Percentiles rank a stretch among this genome's conserved stretches.
Conservation (phyloP, 106 monocot genomes). For the Posidonia australis region DNA sequence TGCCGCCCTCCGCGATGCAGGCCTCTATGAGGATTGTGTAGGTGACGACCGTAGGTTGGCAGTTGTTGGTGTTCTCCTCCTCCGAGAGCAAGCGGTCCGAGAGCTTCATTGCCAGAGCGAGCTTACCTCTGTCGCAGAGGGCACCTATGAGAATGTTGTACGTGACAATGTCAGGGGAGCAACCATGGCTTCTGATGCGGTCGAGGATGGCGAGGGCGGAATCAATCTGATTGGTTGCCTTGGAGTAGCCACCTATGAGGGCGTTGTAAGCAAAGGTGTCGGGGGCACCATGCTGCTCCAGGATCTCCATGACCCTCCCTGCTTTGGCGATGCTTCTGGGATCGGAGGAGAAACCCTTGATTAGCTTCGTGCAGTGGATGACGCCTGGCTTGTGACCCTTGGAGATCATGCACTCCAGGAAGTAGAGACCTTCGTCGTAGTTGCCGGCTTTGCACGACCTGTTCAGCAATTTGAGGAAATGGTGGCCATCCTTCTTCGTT, state of each 20-base stretch:
- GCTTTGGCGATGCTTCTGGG: slow-evolving; percentile 27
- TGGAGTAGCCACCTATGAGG: slow-evolving; percentile 4
- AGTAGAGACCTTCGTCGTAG: slow-evolving; percentile 48
- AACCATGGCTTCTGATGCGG: slow-evolving; percentile 27
- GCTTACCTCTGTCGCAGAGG: no score
- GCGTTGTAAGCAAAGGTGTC: slow-evolving; percentile 56
- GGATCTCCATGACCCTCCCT: slow-evolving; percentile 34
- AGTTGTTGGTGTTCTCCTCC: no score
- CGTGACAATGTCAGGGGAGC: slow-evolving; percentile 44
- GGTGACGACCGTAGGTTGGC: slow-evolving; percentile 41
- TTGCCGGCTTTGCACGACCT: slow-evolving; percentile 53
- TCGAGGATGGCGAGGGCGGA: slow-evolving; percentile 16
- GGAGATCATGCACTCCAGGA: slow-evolving; percentile 48
- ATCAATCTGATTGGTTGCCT: neutral
- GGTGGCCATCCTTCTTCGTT: slow-evolving; percentile 25
- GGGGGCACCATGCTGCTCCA: slow-evolving; percentile 40
- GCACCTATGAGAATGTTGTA: slow-evolving; percentile 53
- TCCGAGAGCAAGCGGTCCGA: slow-evolving; percentile 28
- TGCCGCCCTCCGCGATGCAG: slow-evolving; percentile 20
- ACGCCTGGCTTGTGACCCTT: slow-evolving; percentile 35
- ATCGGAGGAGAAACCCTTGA: slow-evolving; percentile 36
- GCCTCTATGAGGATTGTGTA: slow-evolving; percentile 57
- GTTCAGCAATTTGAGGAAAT: slow-evolving; percentile 42
- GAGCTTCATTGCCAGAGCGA: slow-evolving; percentile 15
- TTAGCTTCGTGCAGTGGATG: slow-evolving; percentile 71